Percentiles rank a stretch among this genome's conserved stretches.
These are phyloP conservation scores for Curvularia sp. DNA, from an alignment of 2,329 filamentous ascomycete genomes.

Conservation along the genomic window DNA sequence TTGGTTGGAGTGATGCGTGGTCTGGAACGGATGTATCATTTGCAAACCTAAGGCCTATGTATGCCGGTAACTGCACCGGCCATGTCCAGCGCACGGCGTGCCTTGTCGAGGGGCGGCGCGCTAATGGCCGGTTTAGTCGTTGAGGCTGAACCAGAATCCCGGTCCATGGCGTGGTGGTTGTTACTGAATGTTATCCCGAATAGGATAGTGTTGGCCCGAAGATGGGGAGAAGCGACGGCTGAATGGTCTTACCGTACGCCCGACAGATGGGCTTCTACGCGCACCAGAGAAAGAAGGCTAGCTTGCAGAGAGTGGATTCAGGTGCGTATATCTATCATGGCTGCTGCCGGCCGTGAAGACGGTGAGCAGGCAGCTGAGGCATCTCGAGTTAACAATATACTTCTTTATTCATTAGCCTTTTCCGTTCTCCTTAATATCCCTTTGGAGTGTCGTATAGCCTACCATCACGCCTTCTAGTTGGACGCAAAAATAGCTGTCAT, in stretches of 20 bases:
- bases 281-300: not conserved
- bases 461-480: not conserved
- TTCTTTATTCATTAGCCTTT: not conserved
- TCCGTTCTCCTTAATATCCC: not conserved
- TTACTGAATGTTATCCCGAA: not conserved
- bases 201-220: not conserved
- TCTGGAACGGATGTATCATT: not conserved
- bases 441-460: not conserved
- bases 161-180: not conserved
- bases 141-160: not conserved
- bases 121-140: not conserved
- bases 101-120: not conserved
- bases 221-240: not conserved
- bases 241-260: not conserved
- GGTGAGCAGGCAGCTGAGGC: not conserved
- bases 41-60: not conserved
- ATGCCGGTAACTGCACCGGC: not conserved
- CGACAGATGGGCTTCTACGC: not conserved
- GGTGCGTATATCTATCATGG: not conserved
- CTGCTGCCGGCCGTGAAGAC: not conserved
- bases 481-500: slow-evolving; percentile 7
- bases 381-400: not conserved
- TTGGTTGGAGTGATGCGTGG: not conserved
- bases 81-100: not conserved
- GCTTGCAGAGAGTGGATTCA: not conserved